A percentile compares a stretch with the other conserved stretches of the same genome.
phyloP scores from a whole-genome alignment of 345 rosid species.

The Iberis pinnata region DNA sequence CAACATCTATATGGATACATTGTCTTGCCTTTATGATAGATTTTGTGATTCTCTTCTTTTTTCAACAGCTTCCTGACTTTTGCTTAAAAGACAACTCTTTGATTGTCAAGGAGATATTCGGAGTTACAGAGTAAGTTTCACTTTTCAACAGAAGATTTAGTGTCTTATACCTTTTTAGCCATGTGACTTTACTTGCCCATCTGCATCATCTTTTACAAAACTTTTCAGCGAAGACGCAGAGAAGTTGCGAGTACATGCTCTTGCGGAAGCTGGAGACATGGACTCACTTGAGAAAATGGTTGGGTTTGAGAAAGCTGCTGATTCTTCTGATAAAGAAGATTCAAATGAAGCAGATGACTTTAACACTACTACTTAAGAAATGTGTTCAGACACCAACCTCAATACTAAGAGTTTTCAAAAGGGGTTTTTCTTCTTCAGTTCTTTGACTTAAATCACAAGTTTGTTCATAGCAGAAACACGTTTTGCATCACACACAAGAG shows the following conservation, averaged over 20 bases:
- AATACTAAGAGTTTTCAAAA: constrained; percentile 4
- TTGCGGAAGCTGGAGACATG: constrained; percentile 75
- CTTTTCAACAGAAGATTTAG: background rate
- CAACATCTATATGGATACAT: background rate
- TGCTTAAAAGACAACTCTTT: constrained; percentile 71
- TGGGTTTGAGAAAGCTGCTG: constrained; percentile 55
- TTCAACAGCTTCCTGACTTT: constrained; percentile 78
- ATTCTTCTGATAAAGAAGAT: constrained; percentile 38
- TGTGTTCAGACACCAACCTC: constrained; percentile 2
- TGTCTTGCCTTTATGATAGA: background rate
- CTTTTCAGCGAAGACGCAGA: constrained; percentile 72
- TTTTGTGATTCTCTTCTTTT: constrained; percentile 13
- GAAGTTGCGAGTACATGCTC: constrained; percentile 65
- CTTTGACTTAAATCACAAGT: constrained; percentile 1
- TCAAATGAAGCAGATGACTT: constrained; percentile 23
- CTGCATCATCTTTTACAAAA: background rate
- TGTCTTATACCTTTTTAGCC: background rate
- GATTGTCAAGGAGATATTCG: constrained; percentile 81
- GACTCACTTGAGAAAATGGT: constrained; percentile 84
- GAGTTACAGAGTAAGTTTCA: constrained; percentile 74
- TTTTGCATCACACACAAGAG: too few species aligned
- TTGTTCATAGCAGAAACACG: constrained; percentile 2
- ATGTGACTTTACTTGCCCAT: background rate
- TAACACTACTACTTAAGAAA: constrained; percentile 1
- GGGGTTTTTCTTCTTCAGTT: background rate